phyloP scores from a whole-genome alignment of 352 stramenopile species.

The Blastocystis sp. region DNA sequence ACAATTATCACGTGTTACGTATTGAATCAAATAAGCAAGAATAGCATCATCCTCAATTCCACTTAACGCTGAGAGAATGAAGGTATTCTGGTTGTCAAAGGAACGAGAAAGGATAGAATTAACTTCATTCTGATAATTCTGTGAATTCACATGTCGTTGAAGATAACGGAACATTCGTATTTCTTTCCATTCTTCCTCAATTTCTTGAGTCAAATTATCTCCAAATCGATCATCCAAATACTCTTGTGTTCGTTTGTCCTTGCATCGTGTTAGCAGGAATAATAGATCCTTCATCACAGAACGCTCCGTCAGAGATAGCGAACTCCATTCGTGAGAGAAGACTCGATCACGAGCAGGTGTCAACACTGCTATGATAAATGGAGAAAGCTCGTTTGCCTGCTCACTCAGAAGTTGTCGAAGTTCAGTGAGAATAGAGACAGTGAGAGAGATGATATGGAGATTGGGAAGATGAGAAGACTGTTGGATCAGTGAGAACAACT shows the following conservation, averaged over 20 bases:
- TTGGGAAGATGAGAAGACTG: background rate
- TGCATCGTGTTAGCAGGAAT: background rate
- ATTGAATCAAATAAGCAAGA: slow-evolving; percentile 2
- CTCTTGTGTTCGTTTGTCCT: background rate
- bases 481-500: background rate
- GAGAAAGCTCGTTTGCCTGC: background rate
- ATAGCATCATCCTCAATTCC: background rate
- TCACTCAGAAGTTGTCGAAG: background rate
- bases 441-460: background rate
- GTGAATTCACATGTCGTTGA: background rate
- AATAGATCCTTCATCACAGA: background rate
- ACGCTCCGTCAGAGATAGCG: background rate
- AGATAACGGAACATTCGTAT: background rate
- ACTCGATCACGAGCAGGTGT: background rate
- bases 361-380: background rate
- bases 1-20: background rate
- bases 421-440: slow-evolving; percentile 12
- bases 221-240: slow-evolving; percentile 4
- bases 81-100: slow-evolving; percentile 1
- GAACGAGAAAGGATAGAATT: background rate
- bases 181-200: background rate
- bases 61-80: background rate
- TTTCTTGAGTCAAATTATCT: background rate
- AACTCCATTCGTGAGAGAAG: background rate
- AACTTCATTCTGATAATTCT: slow-evolving; percentile 45